Percentiles rank a stretch among this genome's conserved stretches.
Evolutionary conservation across 2,329 filamentous ascomycete genomes (phyloP).

Genomic region (Karstenula rhodostoma): DNA sequence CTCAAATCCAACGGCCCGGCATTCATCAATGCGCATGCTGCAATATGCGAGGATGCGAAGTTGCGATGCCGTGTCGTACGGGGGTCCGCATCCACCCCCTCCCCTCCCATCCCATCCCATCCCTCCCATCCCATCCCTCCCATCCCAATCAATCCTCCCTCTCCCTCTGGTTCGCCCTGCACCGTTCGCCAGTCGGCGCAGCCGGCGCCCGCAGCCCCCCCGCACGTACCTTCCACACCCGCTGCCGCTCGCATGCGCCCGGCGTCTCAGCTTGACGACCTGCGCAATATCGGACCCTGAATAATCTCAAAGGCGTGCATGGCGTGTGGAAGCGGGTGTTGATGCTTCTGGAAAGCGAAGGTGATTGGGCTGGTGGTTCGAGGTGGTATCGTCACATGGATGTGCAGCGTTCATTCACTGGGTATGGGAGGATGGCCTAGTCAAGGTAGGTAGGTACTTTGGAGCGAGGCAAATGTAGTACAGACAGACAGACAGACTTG

Average conservation of each 20-base stretch:
- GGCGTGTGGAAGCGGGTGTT: background rate
- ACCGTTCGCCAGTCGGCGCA: background rate
- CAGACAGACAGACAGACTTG: background rate
- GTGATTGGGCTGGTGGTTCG: background rate
- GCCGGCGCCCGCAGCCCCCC: background rate
- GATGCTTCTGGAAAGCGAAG: background rate
- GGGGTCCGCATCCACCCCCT: background rate
- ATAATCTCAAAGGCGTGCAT: background rate
- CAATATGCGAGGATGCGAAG: conserved; percentile 29
- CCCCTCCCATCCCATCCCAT: background rate
- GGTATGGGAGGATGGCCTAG: too few relatives aligned
- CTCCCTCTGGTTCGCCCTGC: background rate
- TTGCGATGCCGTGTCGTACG: conserved; percentile 13
- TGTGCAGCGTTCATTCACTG: background rate
- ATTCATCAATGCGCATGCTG: conserved; percentile 12
- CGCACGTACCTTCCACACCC: background rate
- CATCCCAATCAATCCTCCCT: too few relatives aligned
- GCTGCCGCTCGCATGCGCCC: conserved; percentile 7
- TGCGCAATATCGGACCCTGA: conserved; percentile 10
- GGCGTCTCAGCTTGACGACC: conserved; percentile 22
- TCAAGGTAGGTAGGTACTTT: too few relatives aligned
- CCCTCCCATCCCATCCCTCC: background rate
- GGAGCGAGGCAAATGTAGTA: background rate
- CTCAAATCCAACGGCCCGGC: background rate
- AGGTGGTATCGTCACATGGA: background rate